Evolutionary conservation across 139 green algal species (phyloP), one percentile per base, ranked within the genome.

Genomic region (Tetradesmus lagerheimii): DNA sequence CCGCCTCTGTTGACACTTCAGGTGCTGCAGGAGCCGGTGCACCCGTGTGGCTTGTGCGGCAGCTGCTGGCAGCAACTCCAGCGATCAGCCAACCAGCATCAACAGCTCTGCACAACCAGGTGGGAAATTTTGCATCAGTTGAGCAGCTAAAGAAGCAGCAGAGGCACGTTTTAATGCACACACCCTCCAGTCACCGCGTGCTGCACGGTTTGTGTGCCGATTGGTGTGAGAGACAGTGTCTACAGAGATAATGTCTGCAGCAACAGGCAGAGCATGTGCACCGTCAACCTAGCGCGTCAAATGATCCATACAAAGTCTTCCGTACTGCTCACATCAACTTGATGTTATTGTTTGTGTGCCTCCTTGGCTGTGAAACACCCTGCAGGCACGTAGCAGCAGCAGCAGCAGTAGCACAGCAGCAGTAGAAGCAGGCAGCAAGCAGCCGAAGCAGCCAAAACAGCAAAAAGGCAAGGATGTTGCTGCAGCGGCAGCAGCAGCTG

Each of bases 401-500:
- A 76, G 34, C 35, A 84, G 79, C 79, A 76, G 34, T 45, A 85
- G 25, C 23, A 4, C 43, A 86, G n/a, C 80, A 81, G 75, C 75
- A 81, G 75, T 11, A 77, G 82, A 29, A 34, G 83, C 83, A 80
- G 57, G 23, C 57, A 23, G 80, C 64, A 82, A 89, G 75, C 23
- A 74, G n/a, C 47, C 53, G 23, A 35, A 57, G 83, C 53, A 25
- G 39, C 16, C 29, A 15, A 64, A 85, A 12, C 45, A 85, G 43
- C 45, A 85, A 23, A 71, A 71, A 71, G 57, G 57, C 20, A 71
- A 71, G 23, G 23, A 71, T 71, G 57, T 23, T n/a, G 23, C 57
- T 1, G 43, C 80, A 85, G 39, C 31, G 2, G 9, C 31, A 18
- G 43, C 43, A 47, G 20, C 53, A 62, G 50, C 82, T n/a, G 50